Evolutionary conservation across 257 asterid genomes (phyloP).

Genomic region (Eucommia ulmoides): DNA sequence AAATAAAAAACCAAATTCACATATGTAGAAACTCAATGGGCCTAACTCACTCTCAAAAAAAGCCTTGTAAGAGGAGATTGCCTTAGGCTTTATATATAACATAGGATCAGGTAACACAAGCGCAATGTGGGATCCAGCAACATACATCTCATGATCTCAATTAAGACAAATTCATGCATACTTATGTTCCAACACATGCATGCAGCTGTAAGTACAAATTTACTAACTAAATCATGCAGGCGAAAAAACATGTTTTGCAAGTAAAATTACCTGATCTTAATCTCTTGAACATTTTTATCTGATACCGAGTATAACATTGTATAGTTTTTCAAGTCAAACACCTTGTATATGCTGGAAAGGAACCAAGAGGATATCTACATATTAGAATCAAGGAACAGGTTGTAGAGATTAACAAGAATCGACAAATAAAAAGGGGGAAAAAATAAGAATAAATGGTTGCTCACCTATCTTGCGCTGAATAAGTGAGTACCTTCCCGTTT

Average conservation of each 20-base stretch:
- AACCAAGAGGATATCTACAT: slow-evolving; percentile 3
- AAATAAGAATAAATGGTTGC: slow-evolving; percentile 1
- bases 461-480: slow-evolving; percentile 90
- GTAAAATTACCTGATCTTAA: slow-evolving; percentile 33
- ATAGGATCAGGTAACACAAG: too few relatives aligned
- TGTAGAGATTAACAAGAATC: not conserved
- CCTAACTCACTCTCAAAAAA: too few relatives aligned
- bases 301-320: slow-evolving; percentile 87
- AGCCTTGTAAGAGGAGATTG: too few relatives aligned
- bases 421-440: not conserved
- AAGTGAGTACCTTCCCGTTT: slow-evolving; percentile 92
- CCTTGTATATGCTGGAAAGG: slow-evolving; percentile 65
- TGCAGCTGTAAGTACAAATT: not conserved
- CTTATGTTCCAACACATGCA: not conserved
- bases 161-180: too few relatives aligned
- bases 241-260: not conserved
- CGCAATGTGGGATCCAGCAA: too few relatives aligned
- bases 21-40: too few relatives aligned
- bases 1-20: too few relatives aligned
- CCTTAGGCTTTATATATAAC: too few relatives aligned
- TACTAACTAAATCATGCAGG: not conserved
- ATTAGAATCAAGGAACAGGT: slow-evolving; percentile 11
- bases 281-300: slow-evolving; percentile 75
- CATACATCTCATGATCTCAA: too few relatives aligned
- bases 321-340: slow-evolving; percentile 51